Evolutionary conservation across 140 eudicot species (phyloP).

Genomic region (Anethum foeniculum): DNA sequence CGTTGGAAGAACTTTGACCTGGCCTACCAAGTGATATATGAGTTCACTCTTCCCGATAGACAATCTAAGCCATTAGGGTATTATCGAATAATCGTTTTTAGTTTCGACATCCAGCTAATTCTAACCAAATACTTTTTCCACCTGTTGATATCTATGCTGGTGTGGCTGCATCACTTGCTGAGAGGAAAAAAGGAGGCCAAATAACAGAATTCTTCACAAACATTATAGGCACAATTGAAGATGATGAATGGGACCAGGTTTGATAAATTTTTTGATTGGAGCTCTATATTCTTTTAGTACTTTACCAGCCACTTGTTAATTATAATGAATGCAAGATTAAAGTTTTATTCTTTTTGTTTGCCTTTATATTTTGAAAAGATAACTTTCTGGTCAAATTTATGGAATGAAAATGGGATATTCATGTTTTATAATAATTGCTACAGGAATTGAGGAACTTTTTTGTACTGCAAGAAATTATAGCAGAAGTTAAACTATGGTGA

Average conservation of each 20-base stretch:
- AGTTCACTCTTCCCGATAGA: slow-evolving; percentile 85
- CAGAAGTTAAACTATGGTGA: background rate
- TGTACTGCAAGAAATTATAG: background rate
- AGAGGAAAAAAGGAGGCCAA: slow-evolving; percentile 87
- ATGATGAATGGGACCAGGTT: slow-evolving; percentile 98
- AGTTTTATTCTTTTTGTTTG: background rate
- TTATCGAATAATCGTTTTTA: background rate
- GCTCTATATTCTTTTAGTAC: background rate
- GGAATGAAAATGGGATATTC: background rate
- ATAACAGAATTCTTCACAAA: slow-evolving; percentile 89
- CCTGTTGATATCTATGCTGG: slow-evolving; percentile 99
- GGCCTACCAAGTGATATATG: slow-evolving; percentile 86
- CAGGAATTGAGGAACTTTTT: background rate
- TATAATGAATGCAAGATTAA: background rate
- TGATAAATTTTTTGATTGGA: background rate
- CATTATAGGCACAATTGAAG: slow-evolving; percentile 90
- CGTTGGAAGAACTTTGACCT: slow-evolving; percentile 68
- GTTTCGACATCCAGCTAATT: slow-evolving; percentile 8
- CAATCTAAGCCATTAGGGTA: background rate
- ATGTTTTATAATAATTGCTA: background rate
- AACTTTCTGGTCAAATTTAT: background rate
- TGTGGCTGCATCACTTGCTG: slow-evolving; percentile 96
- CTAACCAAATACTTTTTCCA: slow-evolving; percentile 24
- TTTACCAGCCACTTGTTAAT: background rate
- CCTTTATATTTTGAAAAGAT: background rate